Base-by-base conservation (phyloP, 2,329 filamentous ascomycete genomes). In the Tolypocladium capitatum region DNA sequence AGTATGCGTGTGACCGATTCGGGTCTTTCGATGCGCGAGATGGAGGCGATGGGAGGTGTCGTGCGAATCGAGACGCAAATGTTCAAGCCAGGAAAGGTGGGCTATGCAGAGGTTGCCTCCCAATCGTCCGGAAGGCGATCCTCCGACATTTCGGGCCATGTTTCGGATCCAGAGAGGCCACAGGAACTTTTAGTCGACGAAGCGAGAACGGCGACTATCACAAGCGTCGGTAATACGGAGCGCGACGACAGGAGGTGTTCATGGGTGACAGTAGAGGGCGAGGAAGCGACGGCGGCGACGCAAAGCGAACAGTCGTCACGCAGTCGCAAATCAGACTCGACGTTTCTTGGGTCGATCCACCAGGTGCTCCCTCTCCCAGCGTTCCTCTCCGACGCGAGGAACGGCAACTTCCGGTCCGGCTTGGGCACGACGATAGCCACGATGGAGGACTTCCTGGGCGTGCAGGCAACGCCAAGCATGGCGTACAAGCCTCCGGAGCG, bases 231-330 rank as follows among this genome's bases (percentile, higher is more conserved):
- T 48, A 53, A 46, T 27, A 50, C 55, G 3, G 48, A 43, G 18
- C 56, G 54, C 20, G 57, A 58, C 2, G 61, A 58, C 9, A 56
- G 55, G 14, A 54, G 62, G 38, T 55, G 56, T 34, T 67, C 64
- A 2, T 67, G 64, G 64, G 51, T 64, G 7, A 67, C 64, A 1
- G 57, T 66, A 18, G 64, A 63, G 14, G 56, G 56, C 18, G 53
- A 52, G 7, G 54, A 43, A 14, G 55, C 51, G 20, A 51, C 54
- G 21, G 55, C 55, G 14, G 55, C 51, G 20, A 54, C 52, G 7
- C 53, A 51, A 35, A 64, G 60, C 36, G 49, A 59, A 16, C 52
- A 46, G 18, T 61, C 63, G 0, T 46, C 52, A 10, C 49, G 51
- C 10, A 60, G 59, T 28, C 53, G 55, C 4, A 50, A 48, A 10